Percentiles rank a stretch among this genome's conserved stretches.
Evolutionary conservation across 73 alveolate genomes (phyloP).

Genomic region (Tetrahymena borealis): DNA sequence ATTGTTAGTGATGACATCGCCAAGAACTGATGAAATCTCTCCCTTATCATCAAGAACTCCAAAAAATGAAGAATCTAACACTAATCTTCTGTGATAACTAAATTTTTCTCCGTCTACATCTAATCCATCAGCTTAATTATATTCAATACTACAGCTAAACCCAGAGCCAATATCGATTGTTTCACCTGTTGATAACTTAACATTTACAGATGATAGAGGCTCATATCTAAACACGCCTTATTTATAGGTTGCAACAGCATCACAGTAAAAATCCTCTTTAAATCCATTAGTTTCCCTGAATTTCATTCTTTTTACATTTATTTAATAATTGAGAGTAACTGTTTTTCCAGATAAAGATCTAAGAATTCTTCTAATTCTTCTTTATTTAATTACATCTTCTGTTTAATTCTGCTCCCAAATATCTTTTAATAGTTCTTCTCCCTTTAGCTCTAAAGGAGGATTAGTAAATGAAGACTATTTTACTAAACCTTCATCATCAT

Average conservation of each 20-base stretch:
- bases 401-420: background rate
- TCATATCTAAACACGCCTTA: background rate
- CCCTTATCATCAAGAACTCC: background rate
- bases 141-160: background rate
- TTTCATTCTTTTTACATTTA: background rate
- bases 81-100: background rate
- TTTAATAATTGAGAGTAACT: background rate
- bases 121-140: background rate
- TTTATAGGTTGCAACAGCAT: background rate
- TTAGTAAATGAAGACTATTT: background rate
- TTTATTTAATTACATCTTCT: background rate
- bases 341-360: background rate
- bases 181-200: background rate
- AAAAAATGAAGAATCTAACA: background rate
- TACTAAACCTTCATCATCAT: background rate
- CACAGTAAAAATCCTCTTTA: background rate
- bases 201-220: background rate
- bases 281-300: background rate
- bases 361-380: background rate
- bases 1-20: background rate
- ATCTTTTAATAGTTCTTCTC: background rate
- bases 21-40: background rate
- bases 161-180: background rate
- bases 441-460: background rate
- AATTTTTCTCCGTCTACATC: background rate